Conservation (phyloP, 306 rosid genomes). For the Quercus variabilis region DNA sequence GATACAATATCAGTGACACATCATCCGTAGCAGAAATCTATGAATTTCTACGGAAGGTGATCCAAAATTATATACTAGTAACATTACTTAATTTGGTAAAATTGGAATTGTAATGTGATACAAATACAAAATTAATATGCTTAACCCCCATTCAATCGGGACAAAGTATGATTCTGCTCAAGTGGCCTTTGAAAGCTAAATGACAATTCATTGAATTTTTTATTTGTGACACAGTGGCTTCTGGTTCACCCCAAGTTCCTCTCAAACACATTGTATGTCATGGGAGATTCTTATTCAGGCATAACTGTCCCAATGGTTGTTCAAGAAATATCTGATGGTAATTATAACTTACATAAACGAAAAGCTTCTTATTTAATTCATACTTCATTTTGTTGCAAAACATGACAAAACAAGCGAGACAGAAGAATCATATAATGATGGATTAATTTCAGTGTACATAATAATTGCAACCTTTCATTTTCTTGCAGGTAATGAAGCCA, state of each 20-base stretch:
- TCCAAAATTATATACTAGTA: no score
- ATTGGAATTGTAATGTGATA: no score
- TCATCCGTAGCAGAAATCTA: constrained; percentile 19
- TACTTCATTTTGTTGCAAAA: neutral
- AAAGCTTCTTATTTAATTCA: neutral
- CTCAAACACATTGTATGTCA: constrained; percentile 43
- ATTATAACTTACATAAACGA: neutral
- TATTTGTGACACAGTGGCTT: constrained; percentile 13
- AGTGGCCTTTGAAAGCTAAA: no score
- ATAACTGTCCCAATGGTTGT: constrained; percentile 23
- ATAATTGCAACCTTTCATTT: neutral
- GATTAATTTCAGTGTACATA: no score
- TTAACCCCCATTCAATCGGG: no score
- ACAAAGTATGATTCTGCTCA: no score
- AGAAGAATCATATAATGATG: no score
- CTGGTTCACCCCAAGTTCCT: neutral
- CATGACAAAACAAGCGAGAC: no score
- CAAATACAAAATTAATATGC: no score
- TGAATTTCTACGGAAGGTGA: constrained; percentile 41
- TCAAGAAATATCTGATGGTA: constrained; percentile 43
- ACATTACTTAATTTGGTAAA: no score
- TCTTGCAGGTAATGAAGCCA: constrained; percentile 1
- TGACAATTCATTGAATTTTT: no score
- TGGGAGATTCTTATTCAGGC: constrained; percentile 57
- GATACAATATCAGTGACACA: constrained; percentile 19